Percentiles rank a stretch among this genome's conserved stretches.
Evolutionary conservation across 2,329 filamentous ascomycete species (phyloP).

Genomic region (Colletotrichum horii): DNA sequence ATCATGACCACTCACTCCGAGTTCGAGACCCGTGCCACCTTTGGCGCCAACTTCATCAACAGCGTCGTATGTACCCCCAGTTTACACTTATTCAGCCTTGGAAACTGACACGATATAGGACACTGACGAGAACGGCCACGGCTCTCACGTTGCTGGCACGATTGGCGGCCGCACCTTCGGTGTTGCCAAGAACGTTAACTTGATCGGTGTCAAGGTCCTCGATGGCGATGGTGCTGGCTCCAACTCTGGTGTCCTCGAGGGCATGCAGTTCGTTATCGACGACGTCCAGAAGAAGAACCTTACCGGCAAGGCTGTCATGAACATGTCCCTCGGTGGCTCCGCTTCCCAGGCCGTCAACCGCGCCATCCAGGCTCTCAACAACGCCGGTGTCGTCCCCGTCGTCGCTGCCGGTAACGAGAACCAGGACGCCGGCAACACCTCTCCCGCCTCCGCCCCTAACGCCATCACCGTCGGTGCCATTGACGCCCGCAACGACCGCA

Average conservation of each 20-base stretch:
- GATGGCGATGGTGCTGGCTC: slow-evolving; percentile 51
- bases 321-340: slow-evolving; percentile 65
- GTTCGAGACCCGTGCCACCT: slow-evolving; percentile 60
- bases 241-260: slow-evolving; percentile 60
- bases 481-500: slow-evolving; percentile 52
- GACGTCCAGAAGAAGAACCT: slow-evolving; percentile 47
- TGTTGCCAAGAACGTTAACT: slow-evolving; percentile 61
- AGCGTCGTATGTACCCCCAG: slow-evolving; percentile 40
- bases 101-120: slow-evolving; percentile 33
- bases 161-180: slow-evolving; percentile 66
- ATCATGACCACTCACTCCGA: slow-evolving; percentile 60
- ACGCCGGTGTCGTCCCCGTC: slow-evolving; percentile 59
- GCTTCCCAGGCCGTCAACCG: slow-evolving; percentile 56
- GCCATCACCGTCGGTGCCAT: slow-evolving; percentile 67
- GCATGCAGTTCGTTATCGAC: slow-evolving; percentile 61
- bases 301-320: slow-evolving; percentile 63
- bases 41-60: slow-evolving; percentile 59
- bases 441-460: slow-evolving; percentile 59
- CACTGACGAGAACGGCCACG: slow-evolving; percentile 66
- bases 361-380: slow-evolving; percentile 55
- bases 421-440: slow-evolving; percentile 53
- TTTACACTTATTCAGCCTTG: not conserved
- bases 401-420: slow-evolving; percentile 67
- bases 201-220: slow-evolving; percentile 68
- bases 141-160: slow-evolving; percentile 68